Percentiles rank a stretch among this genome's conserved stretches.
Evolutionary conservation across 176 grass and related monocot species (phyloP).

Genomic region (Pontederia crassipes): DNA sequence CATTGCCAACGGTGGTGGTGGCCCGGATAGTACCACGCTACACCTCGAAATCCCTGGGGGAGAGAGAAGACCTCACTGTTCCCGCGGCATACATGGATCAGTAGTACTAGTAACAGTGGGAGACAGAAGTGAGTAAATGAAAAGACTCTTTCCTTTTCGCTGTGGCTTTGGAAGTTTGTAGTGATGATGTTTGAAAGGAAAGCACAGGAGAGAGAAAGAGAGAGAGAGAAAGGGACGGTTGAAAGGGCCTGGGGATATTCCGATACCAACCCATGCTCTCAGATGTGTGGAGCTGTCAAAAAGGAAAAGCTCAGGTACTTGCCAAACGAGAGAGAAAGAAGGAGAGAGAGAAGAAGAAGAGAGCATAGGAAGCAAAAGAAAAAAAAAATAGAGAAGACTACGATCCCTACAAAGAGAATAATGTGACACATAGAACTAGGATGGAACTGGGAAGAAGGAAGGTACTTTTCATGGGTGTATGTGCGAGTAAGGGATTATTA

Average conservation of each 20-base stretch:
- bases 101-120: background rate
- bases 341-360: background rate
- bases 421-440: background rate
- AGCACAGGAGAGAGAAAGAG: background rate
- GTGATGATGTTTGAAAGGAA: no score
- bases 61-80: background rate
- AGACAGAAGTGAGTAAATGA: background rate
- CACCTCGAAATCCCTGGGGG: background rate
- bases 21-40: background rate
- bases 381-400: background rate
- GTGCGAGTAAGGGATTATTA: background rate
- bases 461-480: background rate
- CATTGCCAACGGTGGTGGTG: background rate
- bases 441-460: background rate
- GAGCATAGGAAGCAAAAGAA: background rate
- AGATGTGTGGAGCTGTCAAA: conserved; percentile 1
- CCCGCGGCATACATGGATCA: background rate
- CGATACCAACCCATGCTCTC: background rate
- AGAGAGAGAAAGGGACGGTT: background rate
- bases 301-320: background rate
- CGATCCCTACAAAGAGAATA: conserved; percentile 9
- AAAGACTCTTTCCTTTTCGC: no score
- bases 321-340: background rate
- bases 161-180: no score
- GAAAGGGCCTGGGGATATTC: background rate